phyloP scores from a whole-genome alignment of 805 yeast genomes.

The Candida jianshihensis region DNA sequence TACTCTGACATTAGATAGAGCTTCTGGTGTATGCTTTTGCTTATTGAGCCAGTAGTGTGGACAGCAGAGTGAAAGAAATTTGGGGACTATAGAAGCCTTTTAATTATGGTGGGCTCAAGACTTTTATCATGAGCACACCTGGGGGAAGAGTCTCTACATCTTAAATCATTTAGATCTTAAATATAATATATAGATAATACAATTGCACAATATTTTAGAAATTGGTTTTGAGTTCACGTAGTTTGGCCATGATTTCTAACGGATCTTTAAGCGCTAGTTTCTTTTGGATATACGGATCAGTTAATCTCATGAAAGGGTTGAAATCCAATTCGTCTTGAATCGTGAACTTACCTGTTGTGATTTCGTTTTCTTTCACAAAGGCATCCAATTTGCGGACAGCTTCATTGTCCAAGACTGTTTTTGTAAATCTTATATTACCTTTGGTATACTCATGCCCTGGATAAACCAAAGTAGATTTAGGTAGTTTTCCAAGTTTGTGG shows the following conservation, averaged over 20 bases:
- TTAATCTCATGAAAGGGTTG: constrained; percentile 85
- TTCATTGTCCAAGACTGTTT: constrained; percentile 36
- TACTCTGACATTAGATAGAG: constrained; percentile 36
- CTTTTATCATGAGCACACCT: not conserved
- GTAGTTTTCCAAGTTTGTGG: constrained; percentile 49
- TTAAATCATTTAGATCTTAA: not conserved
- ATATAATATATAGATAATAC: not conserved
- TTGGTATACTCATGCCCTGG: constrained; percentile 97
- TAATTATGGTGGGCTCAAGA: not conserved
- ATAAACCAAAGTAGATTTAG: constrained; percentile 65
- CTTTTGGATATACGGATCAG: constrained; percentile 53
- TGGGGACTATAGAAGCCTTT: constrained; percentile 1
- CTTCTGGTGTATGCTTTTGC: constrained; percentile 24
- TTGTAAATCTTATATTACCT: constrained; percentile 73
- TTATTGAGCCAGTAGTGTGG: constrained; percentile 36
- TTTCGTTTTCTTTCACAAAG: constrained; percentile 48
- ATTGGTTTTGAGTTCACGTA: constrained; percentile 73
- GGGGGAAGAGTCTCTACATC: constrained; percentile 1
- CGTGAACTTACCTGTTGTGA: constrained; percentile 82
- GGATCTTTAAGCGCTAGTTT: constrained; percentile 48
- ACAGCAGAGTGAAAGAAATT: constrained; percentile 41
- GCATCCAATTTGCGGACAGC: constrained; percentile 49
- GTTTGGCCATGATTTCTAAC: constrained; percentile 57
- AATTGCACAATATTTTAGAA: constrained; percentile 3
- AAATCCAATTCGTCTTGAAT: constrained; percentile 71